These are phyloP conservation scores for Pseudodiploospora longispora DNA, from an alignment of 2,329 filamentous ascomycete species.

Conservation along the genomic window DNA sequence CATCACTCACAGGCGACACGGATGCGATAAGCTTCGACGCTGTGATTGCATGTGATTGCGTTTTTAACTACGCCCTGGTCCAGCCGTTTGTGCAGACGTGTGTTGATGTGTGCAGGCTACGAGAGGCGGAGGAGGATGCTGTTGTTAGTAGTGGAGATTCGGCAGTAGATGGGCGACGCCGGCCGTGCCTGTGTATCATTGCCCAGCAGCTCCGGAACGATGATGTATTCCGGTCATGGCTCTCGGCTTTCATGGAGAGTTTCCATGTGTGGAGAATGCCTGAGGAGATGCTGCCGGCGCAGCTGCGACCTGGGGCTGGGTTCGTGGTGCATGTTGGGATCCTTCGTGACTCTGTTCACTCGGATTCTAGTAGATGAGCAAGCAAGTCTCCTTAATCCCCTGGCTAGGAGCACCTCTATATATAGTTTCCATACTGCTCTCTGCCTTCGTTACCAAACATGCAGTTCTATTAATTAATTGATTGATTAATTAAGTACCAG, in stretches of 20 bases:
- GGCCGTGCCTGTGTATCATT: conserved; percentile 65
- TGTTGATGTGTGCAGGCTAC: conserved; percentile 61
- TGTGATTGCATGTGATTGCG: conserved; percentile 82
- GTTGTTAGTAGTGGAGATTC: conserved; percentile 1
- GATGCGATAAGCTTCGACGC: conserved; percentile 51
- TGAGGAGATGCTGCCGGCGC: conserved; percentile 50
- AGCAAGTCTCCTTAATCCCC: no score
- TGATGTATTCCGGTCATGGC: conserved; percentile 78
- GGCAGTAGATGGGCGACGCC: conserved; percentile 8
- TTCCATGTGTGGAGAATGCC: conserved; percentile 75
- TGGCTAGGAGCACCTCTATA: no score
- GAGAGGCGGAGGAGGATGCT: conserved; percentile 17
- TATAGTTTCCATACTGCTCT: no score
- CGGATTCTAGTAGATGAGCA: no score
- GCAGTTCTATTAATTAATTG: no score
- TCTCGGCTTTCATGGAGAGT: conserved; percentile 53
- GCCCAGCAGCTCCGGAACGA: conserved; percentile 83
- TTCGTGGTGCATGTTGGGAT: conserved; percentile 79
- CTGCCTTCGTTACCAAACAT: no score
- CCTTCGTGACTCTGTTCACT: conserved; percentile 29
- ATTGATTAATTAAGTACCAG: no score
- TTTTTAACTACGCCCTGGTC: conserved; percentile 87
- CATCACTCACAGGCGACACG: conserved; percentile 28
- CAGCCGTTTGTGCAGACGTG: conserved; percentile 76
- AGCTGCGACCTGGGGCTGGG: conserved; percentile 56